Base-by-base conservation (phyloP, 2,329 filamentous ascomycete species). In the Pseudocercospora vitis region DNA sequence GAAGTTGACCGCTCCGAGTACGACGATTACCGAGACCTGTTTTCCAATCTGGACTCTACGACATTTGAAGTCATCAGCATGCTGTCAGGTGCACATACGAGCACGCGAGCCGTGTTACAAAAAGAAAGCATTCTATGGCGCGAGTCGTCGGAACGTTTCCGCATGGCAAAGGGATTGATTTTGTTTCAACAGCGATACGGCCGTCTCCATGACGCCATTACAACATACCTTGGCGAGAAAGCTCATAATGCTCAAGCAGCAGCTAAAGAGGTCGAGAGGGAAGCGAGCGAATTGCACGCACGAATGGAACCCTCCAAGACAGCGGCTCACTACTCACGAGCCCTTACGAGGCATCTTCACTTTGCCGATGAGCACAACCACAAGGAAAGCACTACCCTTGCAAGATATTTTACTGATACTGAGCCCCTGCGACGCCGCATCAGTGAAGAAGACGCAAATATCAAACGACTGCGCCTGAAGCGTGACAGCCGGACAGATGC, bases 311-410 rank as follows among this genome's bases (percentile, higher is more conserved):
- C 18, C 12, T 4, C 21, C 23, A 28, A 45, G 21, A 7, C 23
- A 8, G 42, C 45, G 8, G 35, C 53, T 0, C 60, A 62, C 42
- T 23, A 50, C 8, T 53, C 55, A 18, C 47, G 60, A 21, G 48
- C 18, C 32, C 50, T 62, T 16, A 58, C 58, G 19, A 50, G 56
- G 35, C 24, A 53, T n/a, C 50, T 57, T 7, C 58, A 54, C 31
- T 56, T 57, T 32, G 33, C 47, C 4, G 50, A 52, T 11, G 57
- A 55, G 23, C 44, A 31, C n/a, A 49, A 37, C 19, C 18, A 24
- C n/a, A 8, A 12, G 11, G 37, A 42, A 9, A 21, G 19, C 37
- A 12, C 24, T 12, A 42, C 4, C 11, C 4, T 23, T 7, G 16
- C 37, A 42, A 42, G 37, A 24, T 21, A 23, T 18, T 21, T 42